Evolutionary conservation across 805 yeast species (phyloP).

Genomic region (Candida pseudofarinosa): DNA sequence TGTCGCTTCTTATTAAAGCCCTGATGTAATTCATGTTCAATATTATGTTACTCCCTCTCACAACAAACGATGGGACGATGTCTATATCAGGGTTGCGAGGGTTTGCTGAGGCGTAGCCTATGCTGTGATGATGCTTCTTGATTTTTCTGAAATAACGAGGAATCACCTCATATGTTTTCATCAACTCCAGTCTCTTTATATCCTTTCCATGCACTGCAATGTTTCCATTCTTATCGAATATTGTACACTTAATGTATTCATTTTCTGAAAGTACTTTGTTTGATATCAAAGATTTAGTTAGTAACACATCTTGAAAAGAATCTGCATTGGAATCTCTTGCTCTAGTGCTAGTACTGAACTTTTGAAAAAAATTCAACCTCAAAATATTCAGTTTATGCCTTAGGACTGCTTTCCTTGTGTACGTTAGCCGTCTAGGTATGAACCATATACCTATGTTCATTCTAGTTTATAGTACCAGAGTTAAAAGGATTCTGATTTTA

Average conservation of each 20-base stretch:
- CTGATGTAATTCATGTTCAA: constrained; percentile 47
- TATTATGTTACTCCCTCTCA: constrained; percentile 44
- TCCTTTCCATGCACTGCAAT: constrained; percentile 44
- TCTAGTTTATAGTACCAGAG: too few species aligned
- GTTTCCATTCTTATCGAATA: constrained; percentile 45
- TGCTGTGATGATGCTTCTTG: constrained; percentile 26
- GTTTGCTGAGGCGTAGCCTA: constrained; percentile 6
- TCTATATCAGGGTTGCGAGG: constrained; percentile 30
- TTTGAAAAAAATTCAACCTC: background rate
- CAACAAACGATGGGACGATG: constrained; percentile 54
- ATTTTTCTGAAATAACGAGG: constrained; percentile 60
- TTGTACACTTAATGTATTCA: constrained; percentile 44
- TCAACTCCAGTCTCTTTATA: constrained; percentile 38
- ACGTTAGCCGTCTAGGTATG: background rate
- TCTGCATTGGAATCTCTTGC: background rate
- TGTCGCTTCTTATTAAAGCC: constrained; percentile 50
- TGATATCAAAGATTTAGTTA: constrained; percentile 17
- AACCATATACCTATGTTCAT: background rate
- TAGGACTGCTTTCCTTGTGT: background rate
- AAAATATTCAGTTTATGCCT: background rate
- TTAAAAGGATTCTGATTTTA: too few species aligned
- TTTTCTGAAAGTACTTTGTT: constrained; percentile 16
- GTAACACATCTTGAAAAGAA: constrained; percentile 12
- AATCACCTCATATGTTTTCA: constrained; percentile 42
- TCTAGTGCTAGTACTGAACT: background rate